A percentile compares a stretch with the other conserved stretches of the same genome.
These are phyloP conservation scores for Amanita fuliginea DNA, from an alignment of 768 basidiomycete genomes.

Conservation along the genomic window DNA sequence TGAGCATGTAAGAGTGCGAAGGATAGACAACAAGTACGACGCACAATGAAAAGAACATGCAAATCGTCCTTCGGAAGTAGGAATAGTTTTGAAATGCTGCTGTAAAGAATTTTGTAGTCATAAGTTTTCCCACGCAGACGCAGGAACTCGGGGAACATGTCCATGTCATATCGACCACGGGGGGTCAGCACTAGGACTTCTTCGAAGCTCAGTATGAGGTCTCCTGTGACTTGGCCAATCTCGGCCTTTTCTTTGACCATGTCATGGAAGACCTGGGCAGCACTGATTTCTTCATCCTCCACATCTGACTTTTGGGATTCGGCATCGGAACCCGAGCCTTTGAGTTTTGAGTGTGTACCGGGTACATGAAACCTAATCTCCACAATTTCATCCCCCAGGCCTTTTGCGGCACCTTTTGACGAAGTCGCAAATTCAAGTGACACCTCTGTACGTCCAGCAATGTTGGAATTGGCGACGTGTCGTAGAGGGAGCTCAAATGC, in stretches of 20 bases:
- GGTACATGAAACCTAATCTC: slow-evolving; percentile 97
- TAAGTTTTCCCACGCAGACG: slow-evolving; percentile 97
- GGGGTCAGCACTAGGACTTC: slow-evolving; percentile 94
- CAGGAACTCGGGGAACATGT: slow-evolving; percentile 93
- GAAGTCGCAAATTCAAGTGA: slow-evolving; percentile 82
- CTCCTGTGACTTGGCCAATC: slow-evolving; percentile 83
- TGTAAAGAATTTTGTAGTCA: slow-evolving; percentile 94
- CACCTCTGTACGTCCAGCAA: slow-evolving; percentile 95
- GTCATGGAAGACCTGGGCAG: slow-evolving; percentile 96
- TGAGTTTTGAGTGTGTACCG: slow-evolving; percentile 49
- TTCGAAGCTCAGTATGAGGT: slow-evolving; percentile 88
- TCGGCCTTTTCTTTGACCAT: slow-evolving; percentile 93
- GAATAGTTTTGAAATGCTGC: slow-evolving; percentile 80
- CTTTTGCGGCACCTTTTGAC: slow-evolving; percentile 26
- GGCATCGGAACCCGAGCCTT: slow-evolving; percentile 55
- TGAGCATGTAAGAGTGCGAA: slow-evolving; percentile 1
- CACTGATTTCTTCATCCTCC: slow-evolving; percentile 76
- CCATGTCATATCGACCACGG: slow-evolving; percentile 93
- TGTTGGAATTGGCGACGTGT: slow-evolving; percentile 92
- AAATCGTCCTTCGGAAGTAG: slow-evolving; percentile 94
- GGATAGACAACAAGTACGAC: slow-evolving; percentile 17
- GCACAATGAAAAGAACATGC: slow-evolving; percentile 88
- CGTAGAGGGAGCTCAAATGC: slow-evolving; percentile 84
- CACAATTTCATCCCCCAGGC: slow-evolving; percentile 73
- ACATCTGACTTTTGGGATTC: slow-evolving; percentile 64